phyloP scores from a whole-genome alignment of 164 flowering plant genomes.

The Aristolochia californica region DNA sequence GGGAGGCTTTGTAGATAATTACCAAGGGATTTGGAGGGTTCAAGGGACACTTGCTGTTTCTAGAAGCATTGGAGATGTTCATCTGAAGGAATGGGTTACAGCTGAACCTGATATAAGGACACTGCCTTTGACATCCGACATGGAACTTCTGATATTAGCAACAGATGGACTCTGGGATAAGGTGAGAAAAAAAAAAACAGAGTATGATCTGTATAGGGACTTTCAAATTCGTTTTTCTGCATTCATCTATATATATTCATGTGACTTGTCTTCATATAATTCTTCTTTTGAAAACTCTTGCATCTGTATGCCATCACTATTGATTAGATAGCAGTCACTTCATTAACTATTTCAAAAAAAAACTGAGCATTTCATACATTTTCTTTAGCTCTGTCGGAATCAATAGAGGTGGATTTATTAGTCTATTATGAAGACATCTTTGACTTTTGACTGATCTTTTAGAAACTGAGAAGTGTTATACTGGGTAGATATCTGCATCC shows the following conservation, averaged over 20 bases:
- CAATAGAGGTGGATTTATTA: no score
- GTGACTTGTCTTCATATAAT: constrained; percentile 2
- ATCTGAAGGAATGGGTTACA: constrained; percentile 68
- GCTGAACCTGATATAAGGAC: constrained; percentile 78
- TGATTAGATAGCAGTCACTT: no score
- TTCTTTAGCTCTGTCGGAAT: no score
- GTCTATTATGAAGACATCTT: no score
- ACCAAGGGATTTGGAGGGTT: constrained; percentile 79
- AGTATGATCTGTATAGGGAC: not conserved
- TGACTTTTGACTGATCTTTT: no score
- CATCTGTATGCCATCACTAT: no score
- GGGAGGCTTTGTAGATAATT: constrained; percentile 86
- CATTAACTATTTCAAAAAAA: no score
- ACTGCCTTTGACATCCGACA: constrained; percentile 40
- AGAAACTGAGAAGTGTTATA: no score
- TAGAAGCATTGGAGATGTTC: constrained; percentile 67
- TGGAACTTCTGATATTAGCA: constrained; percentile 72
- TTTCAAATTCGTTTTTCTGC: not conserved
- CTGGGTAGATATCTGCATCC: no score
- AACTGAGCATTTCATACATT: no score
- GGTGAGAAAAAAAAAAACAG: constrained; percentile 22
- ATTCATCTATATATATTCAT: not conserved
- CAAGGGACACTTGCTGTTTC: constrained; percentile 79
- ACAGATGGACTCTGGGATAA: constrained; percentile 94
- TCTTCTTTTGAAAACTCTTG: not conserved